These are phyloP conservation scores for Nemania diffusa DNA, from an alignment of 2,329 filamentous ascomycete genomes.

Conservation along the genomic window DNA sequence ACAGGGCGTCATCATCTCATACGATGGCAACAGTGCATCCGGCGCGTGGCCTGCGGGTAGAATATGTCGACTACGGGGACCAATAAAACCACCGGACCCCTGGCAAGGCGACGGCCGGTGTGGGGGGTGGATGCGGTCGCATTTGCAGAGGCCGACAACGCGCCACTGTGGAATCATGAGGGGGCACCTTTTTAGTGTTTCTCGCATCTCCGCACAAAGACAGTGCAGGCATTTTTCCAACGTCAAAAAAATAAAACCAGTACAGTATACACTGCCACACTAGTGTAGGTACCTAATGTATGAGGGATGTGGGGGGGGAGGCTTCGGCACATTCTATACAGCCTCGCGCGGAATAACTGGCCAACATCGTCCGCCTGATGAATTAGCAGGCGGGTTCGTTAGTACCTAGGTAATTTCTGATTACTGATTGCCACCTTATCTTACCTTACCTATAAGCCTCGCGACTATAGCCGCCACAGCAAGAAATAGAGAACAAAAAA, in stretches of 20 bases:
- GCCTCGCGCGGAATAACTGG: conserved; percentile 3
- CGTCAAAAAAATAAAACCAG: too few relatives aligned
- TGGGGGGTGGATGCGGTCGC: background rate
- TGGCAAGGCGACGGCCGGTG: background rate
- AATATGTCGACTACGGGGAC: background rate
- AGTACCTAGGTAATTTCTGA: background rate
- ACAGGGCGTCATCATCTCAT: background rate
- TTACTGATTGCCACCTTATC: background rate
- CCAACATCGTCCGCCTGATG: background rate
- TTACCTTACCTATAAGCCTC: background rate
- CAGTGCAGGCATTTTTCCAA: background rate
- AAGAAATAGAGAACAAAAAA: background rate
- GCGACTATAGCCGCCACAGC: background rate
- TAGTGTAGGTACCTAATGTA: background rate
- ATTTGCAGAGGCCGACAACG: background rate
- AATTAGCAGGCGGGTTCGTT: background rate
- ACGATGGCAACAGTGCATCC: background rate
- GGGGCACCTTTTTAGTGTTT: background rate
- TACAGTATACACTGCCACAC: too few relatives aligned
- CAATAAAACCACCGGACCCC: background rate
- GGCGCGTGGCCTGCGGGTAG: too few relatives aligned
- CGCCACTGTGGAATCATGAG: conserved; percentile 5
- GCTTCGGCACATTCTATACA: background rate
- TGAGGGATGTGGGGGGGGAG: background rate
- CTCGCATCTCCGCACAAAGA: background rate